phyloP scores from a whole-genome alignment of 495 filamentous ascomycete species.

The Penicillium lagena region DNA sequence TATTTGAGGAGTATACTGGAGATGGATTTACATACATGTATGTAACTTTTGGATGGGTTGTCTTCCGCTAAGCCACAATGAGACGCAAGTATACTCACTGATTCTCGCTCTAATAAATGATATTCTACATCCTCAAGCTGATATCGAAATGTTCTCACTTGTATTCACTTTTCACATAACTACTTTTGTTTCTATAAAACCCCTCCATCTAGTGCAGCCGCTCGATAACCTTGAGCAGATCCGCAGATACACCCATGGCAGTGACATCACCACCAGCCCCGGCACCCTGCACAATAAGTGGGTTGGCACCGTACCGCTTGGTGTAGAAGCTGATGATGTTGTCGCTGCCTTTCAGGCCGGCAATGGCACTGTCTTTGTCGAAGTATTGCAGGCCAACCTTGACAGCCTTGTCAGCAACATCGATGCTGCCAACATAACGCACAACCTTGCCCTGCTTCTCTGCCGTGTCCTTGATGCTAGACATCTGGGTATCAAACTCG shows the following conservation, averaged over 20 bases:
- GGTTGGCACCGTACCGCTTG: slow-evolving; percentile 81
- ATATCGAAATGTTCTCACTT: too few relatives aligned
- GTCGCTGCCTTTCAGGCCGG: slow-evolving; percentile 89
- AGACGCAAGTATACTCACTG: too few relatives aligned
- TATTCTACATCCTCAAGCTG: too few relatives aligned
- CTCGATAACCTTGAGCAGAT: slow-evolving; percentile 78
- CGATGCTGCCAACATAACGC: slow-evolving; percentile 88
- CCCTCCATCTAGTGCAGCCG: slow-evolving; percentile 21
- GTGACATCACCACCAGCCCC: slow-evolving; percentile 93
- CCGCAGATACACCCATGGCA: slow-evolving; percentile 88
- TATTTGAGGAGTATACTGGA: too few relatives aligned
- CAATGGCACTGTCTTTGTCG: slow-evolving; percentile 76
- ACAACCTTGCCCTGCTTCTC: slow-evolving; percentile 86
- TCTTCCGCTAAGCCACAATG: too few relatives aligned
- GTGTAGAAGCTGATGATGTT: slow-evolving; percentile 99
- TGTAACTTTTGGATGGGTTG: too few relatives aligned
- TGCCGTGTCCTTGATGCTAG: slow-evolving; percentile 67
- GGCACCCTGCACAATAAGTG: slow-evolving; percentile 89
- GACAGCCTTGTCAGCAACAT: slow-evolving; percentile 65
- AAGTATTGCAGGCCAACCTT: slow-evolving; percentile 89
- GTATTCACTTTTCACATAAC: too few relatives aligned
- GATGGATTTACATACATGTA: too few relatives aligned
- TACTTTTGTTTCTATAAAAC: too few relatives aligned
- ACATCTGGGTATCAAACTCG: slow-evolving; percentile 79
- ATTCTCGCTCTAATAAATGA: too few relatives aligned